Percentiles rank a stretch among this genome's conserved stretches.
Evolutionary conservation across 2,329 filamentous ascomycete species (phyloP).

Genomic region (Hypoxylon sp.): DNA sequence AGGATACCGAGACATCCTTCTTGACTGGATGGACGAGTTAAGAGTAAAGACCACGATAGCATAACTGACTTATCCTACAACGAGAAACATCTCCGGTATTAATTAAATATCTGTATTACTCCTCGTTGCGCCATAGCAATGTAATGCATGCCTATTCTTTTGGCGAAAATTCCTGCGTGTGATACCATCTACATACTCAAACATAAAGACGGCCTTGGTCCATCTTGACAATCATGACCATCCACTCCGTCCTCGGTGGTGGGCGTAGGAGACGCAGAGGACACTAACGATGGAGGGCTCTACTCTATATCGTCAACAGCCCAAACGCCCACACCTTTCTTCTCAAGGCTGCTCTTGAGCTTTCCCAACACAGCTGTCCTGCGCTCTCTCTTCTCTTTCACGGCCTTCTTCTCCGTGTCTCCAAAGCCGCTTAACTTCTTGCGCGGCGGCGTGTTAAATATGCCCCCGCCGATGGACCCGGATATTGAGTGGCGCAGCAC

Average conservation of each 20-base stretch:
- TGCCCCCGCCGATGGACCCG: conserved; percentile 57
- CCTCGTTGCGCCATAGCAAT: conserved; percentile 1
- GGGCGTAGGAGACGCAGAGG: not conserved
- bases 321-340: conserved; percentile 66
- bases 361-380: conserved; percentile 68
- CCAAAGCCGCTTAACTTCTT: conserved; percentile 76
- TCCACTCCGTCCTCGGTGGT: not conserved
- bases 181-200: conserved; percentile 15
- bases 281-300: conserved; percentile 9
- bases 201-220: conserved; percentile 2
- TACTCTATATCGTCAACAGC: conserved; percentile 66
- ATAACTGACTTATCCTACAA: conserved; percentile 13
- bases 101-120: not conserved
- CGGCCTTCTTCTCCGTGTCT: conserved; percentile 69
- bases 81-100: not conserved
- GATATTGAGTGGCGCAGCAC: conserved; percentile 61
- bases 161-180: conserved; percentile 9
- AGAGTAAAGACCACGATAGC: conserved; percentile 11
- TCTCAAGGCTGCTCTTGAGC: conserved; percentile 65
- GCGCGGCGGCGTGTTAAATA: conserved; percentile 64
- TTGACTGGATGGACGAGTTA: not conserved
- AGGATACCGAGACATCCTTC: conserved; percentile 27
- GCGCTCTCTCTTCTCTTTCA: conserved; percentile 69
- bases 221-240: not conserved
- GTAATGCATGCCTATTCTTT: conserved; percentile 12